Conservation (phyloP, 1,139 yeast genomes). For the Taphrina wiesneri region DNA sequence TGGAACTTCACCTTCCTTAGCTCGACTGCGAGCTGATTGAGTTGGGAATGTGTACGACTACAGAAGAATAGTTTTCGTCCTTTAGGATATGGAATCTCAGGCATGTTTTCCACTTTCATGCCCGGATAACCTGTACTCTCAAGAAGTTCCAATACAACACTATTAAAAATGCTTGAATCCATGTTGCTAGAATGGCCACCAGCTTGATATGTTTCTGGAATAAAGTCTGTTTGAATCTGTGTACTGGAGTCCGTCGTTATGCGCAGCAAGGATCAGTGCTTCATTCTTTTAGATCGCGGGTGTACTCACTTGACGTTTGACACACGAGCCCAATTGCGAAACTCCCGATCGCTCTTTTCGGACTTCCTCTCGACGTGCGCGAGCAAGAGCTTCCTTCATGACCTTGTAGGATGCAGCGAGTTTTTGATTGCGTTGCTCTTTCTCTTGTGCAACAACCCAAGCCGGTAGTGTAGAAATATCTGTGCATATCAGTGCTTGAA, state of each 20-base stretch:
- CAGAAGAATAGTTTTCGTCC: conserved; percentile 56
- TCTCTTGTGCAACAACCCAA: conserved; percentile 47
- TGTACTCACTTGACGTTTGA: neutral
- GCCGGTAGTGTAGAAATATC: conserved; percentile 41
- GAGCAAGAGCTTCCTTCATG: conserved; percentile 49
- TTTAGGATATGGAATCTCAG: neutral
- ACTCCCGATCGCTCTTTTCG: neutral
- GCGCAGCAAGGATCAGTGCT: neutral
- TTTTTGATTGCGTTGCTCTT: conserved; percentile 42
- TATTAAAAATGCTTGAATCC: neutral
- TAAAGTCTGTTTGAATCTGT: neutral
- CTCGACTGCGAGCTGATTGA: conserved; percentile 78
- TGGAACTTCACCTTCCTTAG: conserved; percentile 64
- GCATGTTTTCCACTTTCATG: neutral
- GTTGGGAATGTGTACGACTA: conserved; percentile 89
- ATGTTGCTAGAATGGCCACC: neutral
- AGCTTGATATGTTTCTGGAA: neutral
- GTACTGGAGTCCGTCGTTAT: neutral
- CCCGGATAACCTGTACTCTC: neutral
- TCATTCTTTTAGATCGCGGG: too few relatives aligned
- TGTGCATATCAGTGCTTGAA: neutral
- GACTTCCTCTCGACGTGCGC: conserved; percentile 40
- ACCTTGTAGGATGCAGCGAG: conserved; percentile 44
- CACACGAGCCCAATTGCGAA: neutral
- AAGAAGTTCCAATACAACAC: neutral